phyloP scores from a whole-genome alignment of 768 basidiomycete species.

The Coprinopsis cinerea region DNA sequence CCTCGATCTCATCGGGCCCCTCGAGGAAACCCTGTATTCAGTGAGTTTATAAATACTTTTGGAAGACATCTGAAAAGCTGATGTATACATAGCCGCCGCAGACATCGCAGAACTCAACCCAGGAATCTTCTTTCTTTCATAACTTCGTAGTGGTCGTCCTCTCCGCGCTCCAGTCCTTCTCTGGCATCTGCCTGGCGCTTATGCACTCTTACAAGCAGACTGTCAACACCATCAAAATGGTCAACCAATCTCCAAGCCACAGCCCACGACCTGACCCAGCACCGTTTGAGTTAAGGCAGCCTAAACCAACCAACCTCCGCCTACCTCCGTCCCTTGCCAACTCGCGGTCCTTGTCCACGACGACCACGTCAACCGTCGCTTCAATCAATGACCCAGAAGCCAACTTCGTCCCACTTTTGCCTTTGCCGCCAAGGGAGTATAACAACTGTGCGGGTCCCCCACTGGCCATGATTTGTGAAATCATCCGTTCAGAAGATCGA shows the following conservation, averaged over 20 bases:
- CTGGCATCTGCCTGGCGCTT: conserved; percentile 61
- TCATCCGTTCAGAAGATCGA: conserved; percentile 43
- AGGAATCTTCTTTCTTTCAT: conserved; percentile 37
- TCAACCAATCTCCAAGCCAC: conserved; percentile 41
- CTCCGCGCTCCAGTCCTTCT: conserved; percentile 67
- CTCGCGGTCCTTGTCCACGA: conserved; percentile 12
- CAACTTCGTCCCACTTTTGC: too few relatives aligned
- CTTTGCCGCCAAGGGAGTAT: conserved; percentile 12
- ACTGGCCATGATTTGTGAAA: conserved; percentile 40
- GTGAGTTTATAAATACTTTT: conserved; percentile 19
- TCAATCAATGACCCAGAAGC: too few relatives aligned
- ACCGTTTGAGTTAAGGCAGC: background rate
- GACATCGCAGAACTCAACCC: conserved; percentile 20
- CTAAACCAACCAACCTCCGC: background rate
- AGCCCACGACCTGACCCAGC: background rate
- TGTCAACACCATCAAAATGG: conserved; percentile 56
- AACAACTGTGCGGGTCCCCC: conserved; percentile 36
- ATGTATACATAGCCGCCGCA: conserved; percentile 18
- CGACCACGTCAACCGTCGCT: conserved; percentile 7
- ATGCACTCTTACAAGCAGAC: conserved; percentile 65
- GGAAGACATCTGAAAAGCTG: conserved; percentile 2
- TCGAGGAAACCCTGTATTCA: conserved; percentile 23
- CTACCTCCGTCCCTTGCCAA: conserved; percentile 1
- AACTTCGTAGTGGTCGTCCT: conserved; percentile 62
- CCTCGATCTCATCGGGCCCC: conserved; percentile 57